Evolutionary conservation across 2,329 filamentous ascomycete species (phyloP).

Genomic region (Cordyceps fumosorosea): DNA sequence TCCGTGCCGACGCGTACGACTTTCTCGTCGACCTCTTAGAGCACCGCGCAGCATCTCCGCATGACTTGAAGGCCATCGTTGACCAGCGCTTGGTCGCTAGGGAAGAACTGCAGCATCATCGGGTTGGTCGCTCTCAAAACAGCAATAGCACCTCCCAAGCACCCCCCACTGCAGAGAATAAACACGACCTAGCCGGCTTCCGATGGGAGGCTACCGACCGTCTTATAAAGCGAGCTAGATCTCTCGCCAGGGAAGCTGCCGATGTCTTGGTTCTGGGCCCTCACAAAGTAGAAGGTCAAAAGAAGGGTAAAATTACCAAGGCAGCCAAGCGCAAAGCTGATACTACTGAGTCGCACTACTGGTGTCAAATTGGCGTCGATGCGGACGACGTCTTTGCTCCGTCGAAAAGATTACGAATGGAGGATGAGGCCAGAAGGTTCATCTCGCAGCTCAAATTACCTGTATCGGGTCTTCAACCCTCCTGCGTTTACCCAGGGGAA

Average conservation of each 20-base stretch:
- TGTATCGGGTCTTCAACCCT: not conserved
- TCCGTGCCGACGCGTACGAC: slow-evolving; percentile 23
- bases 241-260: slow-evolving; percentile 20
- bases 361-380: not conserved
- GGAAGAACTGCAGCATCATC: slow-evolving; percentile 19
- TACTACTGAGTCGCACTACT: slow-evolving; percentile 5
- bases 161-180: not conserved
- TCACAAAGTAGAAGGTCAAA: not conserved
- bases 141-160: too few species aligned
- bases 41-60: slow-evolving; percentile 18
- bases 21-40: slow-evolving; percentile 28
- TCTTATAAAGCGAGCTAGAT: slow-evolving; percentile 26
- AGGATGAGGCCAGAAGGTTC: not conserved
- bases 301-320: not conserved
- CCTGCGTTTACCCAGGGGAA: not conserved
- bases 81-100: slow-evolving; percentile 27
- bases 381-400: not conserved
- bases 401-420: not conserved
- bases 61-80: slow-evolving; percentile 24
- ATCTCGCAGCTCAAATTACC: not conserved
- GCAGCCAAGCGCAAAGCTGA: not conserved
- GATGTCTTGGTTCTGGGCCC: slow-evolving; percentile 8
- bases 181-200: not conserved
- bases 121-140: not conserved
- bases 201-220: slow-evolving; percentile 3